phyloP scores from a whole-genome alignment of 1,139 yeast genomes.

The Suhomyces coccinellae region DNA sequence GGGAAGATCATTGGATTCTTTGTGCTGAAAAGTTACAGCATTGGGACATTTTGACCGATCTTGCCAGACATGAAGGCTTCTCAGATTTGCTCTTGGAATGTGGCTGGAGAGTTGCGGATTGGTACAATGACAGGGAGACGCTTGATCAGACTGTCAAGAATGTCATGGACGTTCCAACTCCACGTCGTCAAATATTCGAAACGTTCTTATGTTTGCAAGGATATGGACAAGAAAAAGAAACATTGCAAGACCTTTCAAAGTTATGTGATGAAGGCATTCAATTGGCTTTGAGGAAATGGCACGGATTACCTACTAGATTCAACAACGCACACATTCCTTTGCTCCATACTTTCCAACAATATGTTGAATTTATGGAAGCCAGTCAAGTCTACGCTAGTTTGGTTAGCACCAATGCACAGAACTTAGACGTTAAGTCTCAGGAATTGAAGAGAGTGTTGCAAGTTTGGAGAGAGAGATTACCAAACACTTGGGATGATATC shows the following conservation, averaged over 20 bases:
- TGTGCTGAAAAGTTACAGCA: slow-evolving; percentile 97
- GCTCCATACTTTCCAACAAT: slow-evolving; percentile 93
- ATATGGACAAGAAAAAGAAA: slow-evolving; percentile 85
- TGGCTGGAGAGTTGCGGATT: slow-evolving; percentile 99
- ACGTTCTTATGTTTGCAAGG: slow-evolving; percentile 92
- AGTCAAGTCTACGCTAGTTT: slow-evolving; percentile 89
- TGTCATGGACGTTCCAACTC: slow-evolving; percentile 98
- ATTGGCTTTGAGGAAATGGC: slow-evolving; percentile 90
- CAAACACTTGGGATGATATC: slow-evolving; percentile 96
- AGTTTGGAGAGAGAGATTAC: slow-evolving; percentile 97
- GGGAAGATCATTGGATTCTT: slow-evolving; percentile 99
- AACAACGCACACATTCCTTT: slow-evolving; percentile 88
- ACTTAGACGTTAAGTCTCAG: slow-evolving; percentile 87
- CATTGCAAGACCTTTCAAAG: slow-evolving; percentile 76
- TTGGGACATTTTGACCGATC: slow-evolving; percentile 95
- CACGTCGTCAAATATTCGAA: slow-evolving; percentile 92
- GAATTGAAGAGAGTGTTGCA: slow-evolving; percentile 91
- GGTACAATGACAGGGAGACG: slow-evolving; percentile 95
- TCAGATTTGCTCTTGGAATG: slow-evolving; percentile 92
- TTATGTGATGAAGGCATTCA: slow-evolving; percentile 97
- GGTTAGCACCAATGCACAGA: slow-evolving; percentile 87
- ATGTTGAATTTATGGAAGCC: slow-evolving; percentile 97
- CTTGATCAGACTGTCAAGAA: slow-evolving; percentile 92
- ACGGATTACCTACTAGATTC: slow-evolving; percentile 75
- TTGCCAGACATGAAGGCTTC: slow-evolving; percentile 97